These are phyloP conservation scores for Arthrinium phaeospermum DNA, from an alignment of 2,329 filamentous ascomycete species.

Conservation along the genomic window DNA sequence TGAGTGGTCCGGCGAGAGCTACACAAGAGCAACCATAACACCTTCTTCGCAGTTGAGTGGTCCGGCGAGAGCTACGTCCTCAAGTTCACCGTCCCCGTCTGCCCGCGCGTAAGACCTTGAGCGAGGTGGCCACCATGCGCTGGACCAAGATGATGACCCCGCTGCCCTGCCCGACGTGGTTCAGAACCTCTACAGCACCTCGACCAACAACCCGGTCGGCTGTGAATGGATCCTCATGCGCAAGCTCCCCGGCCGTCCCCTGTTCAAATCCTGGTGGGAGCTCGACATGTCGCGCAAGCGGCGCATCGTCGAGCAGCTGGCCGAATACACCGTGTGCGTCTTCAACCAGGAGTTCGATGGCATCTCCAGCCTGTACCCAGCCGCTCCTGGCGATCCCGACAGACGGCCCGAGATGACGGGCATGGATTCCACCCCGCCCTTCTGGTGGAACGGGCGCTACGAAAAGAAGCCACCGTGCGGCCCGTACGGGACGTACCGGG, in stretches of 20 bases:
- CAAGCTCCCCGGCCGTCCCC: slow-evolving; percentile 32
- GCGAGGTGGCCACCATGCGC: slow-evolving; percentile 38
- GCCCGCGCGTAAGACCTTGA: slow-evolving; percentile 35
- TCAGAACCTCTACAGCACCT: slow-evolving; percentile 28
- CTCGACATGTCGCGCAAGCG: slow-evolving; percentile 32
- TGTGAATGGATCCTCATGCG: slow-evolving; percentile 42
- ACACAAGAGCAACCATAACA: slow-evolving; percentile 36
- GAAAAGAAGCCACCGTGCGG: slow-evolving; percentile 21
- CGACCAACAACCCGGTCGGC: slow-evolving; percentile 32
- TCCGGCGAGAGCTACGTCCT: slow-evolving; percentile 39
- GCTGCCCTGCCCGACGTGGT: slow-evolving; percentile 35
- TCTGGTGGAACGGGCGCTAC: slow-evolving; percentile 38
- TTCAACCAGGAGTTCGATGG: slow-evolving; percentile 31
- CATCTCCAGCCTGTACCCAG: slow-evolving; percentile 38
- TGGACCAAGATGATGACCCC: slow-evolving; percentile 32
- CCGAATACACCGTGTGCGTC: slow-evolving; percentile 29
- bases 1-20: slow-evolving; percentile 33
- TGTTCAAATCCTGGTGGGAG: slow-evolving; percentile 35
- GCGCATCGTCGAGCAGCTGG: slow-evolving; percentile 37
- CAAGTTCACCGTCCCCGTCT: slow-evolving; percentile 35
- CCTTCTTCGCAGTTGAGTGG: slow-evolving; percentile 32
- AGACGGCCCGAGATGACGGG: slow-evolving; percentile 28
- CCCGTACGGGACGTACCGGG: slow-evolving; percentile 29
- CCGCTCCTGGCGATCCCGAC: neutral
- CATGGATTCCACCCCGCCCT: slow-evolving; percentile 33